Evolutionary conservation across 2,329 filamentous ascomycete genomes (phyloP).

Genomic region (Parafenestella ontariensis): DNA sequence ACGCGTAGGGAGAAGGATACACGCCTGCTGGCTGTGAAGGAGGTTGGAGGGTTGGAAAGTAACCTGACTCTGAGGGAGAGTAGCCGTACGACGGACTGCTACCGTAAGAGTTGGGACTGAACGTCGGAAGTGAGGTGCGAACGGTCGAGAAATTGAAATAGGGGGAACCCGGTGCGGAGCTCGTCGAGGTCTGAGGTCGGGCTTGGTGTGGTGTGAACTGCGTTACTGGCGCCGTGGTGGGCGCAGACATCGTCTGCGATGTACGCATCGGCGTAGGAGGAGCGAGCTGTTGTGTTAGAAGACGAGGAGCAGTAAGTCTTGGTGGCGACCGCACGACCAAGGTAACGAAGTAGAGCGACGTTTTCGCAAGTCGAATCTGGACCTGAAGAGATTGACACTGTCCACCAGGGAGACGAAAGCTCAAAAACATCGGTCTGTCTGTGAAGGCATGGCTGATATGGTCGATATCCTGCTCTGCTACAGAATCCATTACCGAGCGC

Average conservation of each 20-base stretch:
- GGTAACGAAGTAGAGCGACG: conserved; percentile 55
- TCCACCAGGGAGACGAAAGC: conserved; percentile 44
- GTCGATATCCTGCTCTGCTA: conserved; percentile 54
- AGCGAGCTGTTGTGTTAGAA: conserved; percentile 44
- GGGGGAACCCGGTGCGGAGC: conserved; percentile 44
- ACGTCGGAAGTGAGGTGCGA: conserved; percentile 43
- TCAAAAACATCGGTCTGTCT: conserved; percentile 51
- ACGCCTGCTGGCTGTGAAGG: conserved; percentile 30
- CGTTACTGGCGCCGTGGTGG: conserved; percentile 29
- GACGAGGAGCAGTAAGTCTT: conserved; percentile 34
- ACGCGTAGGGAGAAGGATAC: conserved; percentile 40
- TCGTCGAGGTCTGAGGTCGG: conserved; percentile 40
- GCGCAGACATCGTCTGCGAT: conserved; percentile 39
- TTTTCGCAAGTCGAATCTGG: conserved; percentile 51
- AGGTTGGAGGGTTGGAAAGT: conserved; percentile 42
- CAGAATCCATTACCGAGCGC: conserved; percentile 47
- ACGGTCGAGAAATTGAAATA: conserved; percentile 45
- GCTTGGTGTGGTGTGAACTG: conserved; percentile 38
- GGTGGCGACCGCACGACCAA: conserved; percentile 46
- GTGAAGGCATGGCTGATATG: conserved; percentile 53
- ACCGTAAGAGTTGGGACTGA: conserved; percentile 44
- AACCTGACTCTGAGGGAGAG: conserved; percentile 44
- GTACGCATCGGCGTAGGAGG: conserved; percentile 37
- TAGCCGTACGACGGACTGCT: conserved; percentile 44
- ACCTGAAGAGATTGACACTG: conserved; percentile 46